phyloP scores from a whole-genome alignment of 2,329 filamentous ascomycete genomes.

The Aspergillus viridinutans region DNA sequence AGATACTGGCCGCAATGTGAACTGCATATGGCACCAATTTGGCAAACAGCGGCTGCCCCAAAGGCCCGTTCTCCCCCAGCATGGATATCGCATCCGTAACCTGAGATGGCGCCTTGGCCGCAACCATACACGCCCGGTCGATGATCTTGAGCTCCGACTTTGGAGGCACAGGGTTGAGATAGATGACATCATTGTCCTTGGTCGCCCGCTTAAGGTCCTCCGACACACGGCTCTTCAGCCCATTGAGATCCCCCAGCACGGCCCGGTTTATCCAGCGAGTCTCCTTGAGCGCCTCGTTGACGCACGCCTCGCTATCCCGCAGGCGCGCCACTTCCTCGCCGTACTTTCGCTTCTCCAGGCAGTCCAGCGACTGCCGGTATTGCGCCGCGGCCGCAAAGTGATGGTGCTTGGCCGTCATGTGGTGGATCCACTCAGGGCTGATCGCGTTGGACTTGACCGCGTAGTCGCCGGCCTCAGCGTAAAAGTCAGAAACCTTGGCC shows the following conservation, averaged over 20 bases:
- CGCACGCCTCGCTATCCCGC: constrained; percentile 74
- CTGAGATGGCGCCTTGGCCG: constrained; percentile 72
- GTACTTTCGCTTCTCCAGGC: constrained; percentile 87
- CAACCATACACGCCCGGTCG: constrained; percentile 85
- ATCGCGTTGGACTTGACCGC: constrained; percentile 86
- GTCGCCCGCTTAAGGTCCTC: constrained; percentile 90
- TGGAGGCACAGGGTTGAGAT: constrained; percentile 75
- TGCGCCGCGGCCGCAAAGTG: constrained; percentile 96
- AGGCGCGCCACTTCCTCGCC: constrained; percentile 91
- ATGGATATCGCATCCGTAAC: constrained; percentile 74
- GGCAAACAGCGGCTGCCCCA: constrained; percentile 80
- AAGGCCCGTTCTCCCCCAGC: constrained; percentile 73
- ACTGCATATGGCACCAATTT: constrained; percentile 94
- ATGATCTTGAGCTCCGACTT: constrained; percentile 84
- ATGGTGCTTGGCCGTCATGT: constrained; percentile 94
- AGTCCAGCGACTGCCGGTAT: constrained; percentile 84
- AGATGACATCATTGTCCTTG: constrained; percentile 95
- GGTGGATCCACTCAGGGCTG: constrained; percentile 94
- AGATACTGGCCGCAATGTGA: constrained; percentile 91
- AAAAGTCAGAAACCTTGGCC: constrained; percentile 85
- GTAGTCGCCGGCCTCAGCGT: constrained; percentile 76
- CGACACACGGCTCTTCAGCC: constrained; percentile 73
- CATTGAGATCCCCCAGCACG: constrained; percentile 77
- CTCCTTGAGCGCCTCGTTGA: constrained; percentile 82
- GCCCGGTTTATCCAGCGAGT: constrained; percentile 74